Evolutionary conservation across 192 early-diverging fungal species (phyloP).

Genomic region (Coemansia sp.): DNA sequence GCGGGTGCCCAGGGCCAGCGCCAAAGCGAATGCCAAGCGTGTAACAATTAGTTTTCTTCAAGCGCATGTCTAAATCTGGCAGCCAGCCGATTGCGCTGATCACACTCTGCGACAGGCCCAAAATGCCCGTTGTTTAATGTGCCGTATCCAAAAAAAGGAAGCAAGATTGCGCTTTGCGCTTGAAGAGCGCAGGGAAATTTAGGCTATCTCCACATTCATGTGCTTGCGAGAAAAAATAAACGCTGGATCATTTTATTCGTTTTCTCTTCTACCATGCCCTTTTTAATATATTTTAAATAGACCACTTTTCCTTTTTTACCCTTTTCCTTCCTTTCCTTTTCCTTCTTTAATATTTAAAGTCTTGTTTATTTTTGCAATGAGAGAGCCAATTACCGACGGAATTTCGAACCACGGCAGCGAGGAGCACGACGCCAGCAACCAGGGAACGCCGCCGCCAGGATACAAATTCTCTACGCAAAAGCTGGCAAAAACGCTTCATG

Average conservation of each 20-base stretch:
- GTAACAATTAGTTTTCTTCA: neutral
- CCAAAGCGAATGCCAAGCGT: neutral
- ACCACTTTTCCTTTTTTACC: neutral
- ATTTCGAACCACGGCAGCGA: slow-evolving; percentile 33
- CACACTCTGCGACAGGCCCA: slow-evolving; percentile 8
- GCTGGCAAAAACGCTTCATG: slow-evolving; percentile 49
- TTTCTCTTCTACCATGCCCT: neutral
- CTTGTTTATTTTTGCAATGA: slow-evolving; percentile 15
- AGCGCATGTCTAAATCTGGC: neutral
- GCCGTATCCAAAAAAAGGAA: no score
- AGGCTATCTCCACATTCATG: neutral
- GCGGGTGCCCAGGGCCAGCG: neutral
- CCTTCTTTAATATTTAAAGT: neutral
- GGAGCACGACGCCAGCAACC: slow-evolving; percentile 17
- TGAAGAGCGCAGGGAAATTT: neutral
- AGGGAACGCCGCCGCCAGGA: slow-evolving; percentile 49
- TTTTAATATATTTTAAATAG: neutral
- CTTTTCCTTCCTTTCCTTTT: neutral
- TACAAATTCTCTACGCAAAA: slow-evolving; percentile 49
- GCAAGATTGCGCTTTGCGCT: neutral
- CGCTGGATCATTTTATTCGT: neutral
- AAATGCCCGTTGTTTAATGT: slow-evolving; percentile 10
- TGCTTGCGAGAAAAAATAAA: neutral
- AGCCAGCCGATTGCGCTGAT: neutral
- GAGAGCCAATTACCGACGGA: slow-evolving; percentile 53